These are phyloP conservation scores for Juglanconis juglandina DNA, from an alignment of 2,329 filamentous ascomycete species.

Conservation along the genomic window DNA sequence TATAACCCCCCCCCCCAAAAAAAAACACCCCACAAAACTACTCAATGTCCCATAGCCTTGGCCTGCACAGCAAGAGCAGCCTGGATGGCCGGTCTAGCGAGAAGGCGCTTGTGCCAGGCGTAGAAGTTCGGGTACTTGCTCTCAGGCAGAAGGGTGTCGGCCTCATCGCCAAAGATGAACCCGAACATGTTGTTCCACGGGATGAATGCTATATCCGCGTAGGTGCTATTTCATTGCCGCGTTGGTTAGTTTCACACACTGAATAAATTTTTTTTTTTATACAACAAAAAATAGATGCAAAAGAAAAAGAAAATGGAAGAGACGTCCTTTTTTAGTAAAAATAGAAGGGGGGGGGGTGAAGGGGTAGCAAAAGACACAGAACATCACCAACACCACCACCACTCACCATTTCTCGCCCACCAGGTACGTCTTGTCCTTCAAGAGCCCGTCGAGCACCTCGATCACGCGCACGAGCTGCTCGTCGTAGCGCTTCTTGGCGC, in stretches of 20 bases:
- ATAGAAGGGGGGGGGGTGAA: background rate
- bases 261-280: too few species aligned
- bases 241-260: background rate
- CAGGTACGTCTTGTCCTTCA: constrained; percentile 33
- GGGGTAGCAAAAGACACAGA: background rate
- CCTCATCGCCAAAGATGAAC: constrained; percentile 19
- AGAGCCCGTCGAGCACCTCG: constrained; percentile 40
- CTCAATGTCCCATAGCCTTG: background rate
- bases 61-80: constrained; percentile 1
- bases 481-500: constrained; percentile 43
- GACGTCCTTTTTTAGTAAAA: too few species aligned
- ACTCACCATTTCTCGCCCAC: constrained; percentile 36
- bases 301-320: background rate
- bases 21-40: background rate
- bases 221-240: constrained; percentile 18
- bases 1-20: background rate
- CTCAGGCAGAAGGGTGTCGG: constrained; percentile 26
- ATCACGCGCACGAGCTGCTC: constrained; percentile 45
- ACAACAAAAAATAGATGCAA: background rate
- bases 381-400: background rate
- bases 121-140: constrained; percentile 32
- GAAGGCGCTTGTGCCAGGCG: constrained; percentile 32
- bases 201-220: constrained; percentile 23
- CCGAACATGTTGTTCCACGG: constrained; percentile 19
- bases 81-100: constrained; percentile 29